Evolutionary conservation across 192 early-diverging fungal species (phyloP), one percentile per base, ranked within the genome.

Genomic region (Phlyctochytrium bullatum): DNA sequence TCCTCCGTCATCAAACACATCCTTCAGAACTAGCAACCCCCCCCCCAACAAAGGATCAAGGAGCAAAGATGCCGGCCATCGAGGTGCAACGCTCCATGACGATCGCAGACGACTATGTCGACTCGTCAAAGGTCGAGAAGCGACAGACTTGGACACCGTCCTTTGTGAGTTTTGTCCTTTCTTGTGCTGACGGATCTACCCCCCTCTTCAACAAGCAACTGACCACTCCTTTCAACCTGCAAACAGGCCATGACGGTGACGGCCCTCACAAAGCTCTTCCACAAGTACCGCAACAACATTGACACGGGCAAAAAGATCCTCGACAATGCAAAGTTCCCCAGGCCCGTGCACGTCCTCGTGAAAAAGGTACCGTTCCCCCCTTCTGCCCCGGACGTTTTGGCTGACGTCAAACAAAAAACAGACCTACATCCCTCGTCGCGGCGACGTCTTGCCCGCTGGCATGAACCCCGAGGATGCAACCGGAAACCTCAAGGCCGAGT

Each of bases 401-500:
- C 20, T 20, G 40, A 6, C 20, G 6, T 47, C 40, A 14, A 47
- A n/a, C n/a, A n/a, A n/a, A n/a, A n/a, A n/a, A n/a, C n/a, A n/a
- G 40, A 20, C 77, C 20, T 53, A 66, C 30, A 74, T 80, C 32
- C 74, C 75, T 10, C 64, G 69, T 2, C 66, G 73, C 53, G 61
- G 67, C 4, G 72, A 75, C 36, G 50, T 67, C 3, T 23, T 67
- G 2, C 72, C 67, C 23, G 56, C 75, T 29, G 73, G 67, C 57
- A 74, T 74, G 73, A 14, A 28, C 34, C 47, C 4, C 2, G 27
- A 14, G 12, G 68, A 77, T 31, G 69, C 72, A 6, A 31, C n/a
- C 35, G 79, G 79, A 0, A 59, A 33, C 28, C 34, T 81, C 56
- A 78, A 73, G 58, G 79, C 66, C 35, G 79, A 81, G 40, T 81